Base-by-base conservation (phyloP, 2,329 filamentous ascomycete species). In the Fusarium veterinarium region DNA sequence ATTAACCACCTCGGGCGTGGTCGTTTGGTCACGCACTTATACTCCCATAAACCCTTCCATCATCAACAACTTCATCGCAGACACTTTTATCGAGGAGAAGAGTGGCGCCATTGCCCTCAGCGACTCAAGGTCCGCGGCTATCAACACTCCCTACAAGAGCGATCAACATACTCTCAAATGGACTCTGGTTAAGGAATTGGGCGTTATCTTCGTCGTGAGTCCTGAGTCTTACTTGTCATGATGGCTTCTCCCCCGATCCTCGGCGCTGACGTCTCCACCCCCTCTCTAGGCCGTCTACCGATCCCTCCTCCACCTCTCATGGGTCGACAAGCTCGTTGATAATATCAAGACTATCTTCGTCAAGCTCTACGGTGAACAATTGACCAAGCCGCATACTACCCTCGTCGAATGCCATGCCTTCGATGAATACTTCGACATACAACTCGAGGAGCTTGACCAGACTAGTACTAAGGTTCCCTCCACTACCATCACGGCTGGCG, bases 81-180 rank as follows among this genome's bases (percentile, higher is more conserved):
- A 98, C 83, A 94, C 98, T 80, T 98, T 99, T 81, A 98, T 99
- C 79, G 96, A 99, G 84, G 95, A 98, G 86, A 95, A 93, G 82
- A 89, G 89, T 67, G 88, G 90, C 64, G 87, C 87, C 56, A 86
- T 88, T 59, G 86, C 89, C 61, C 86, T 90, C 58, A 89, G 90
- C 73, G 88, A 91, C 68, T 83, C 86, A 52, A 84, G 83, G 55
- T 89, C 91, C 11, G 87, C 90, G 19, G 85, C 89, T 20, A 85
- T 84, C 56, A 94, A 94, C 75, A 90, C 93, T 20, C 88, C 91
- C 1, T 99, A 96, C 84, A 94, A 90, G 82, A 93, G 93, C 79
- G 96, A 98, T 76, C 95, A 97, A 75, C 97, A 98, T 80, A 98
- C 95, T 1, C 82, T 99, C 75, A 97, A 96, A 84, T 99, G 95